These are phyloP conservation scores for Allium sativum DNA, from an alignment of 106 monocot genomes.

Conservation along the genomic window DNA sequence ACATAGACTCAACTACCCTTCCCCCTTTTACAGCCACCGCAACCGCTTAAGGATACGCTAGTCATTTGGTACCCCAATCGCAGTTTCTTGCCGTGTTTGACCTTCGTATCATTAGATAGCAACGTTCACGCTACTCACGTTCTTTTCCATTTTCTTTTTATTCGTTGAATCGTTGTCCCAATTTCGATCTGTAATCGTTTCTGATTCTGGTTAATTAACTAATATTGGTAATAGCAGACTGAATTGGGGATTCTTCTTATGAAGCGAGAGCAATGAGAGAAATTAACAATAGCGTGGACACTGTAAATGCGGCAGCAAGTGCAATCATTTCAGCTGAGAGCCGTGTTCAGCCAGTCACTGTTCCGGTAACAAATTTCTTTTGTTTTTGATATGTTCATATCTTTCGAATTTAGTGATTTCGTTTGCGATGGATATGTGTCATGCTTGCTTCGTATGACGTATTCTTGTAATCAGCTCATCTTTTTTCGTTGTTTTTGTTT, in stretches of 20 bases:
- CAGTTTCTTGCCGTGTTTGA: slow-evolving; percentile 12
- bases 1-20: neutral
- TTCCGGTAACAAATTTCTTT: slow-evolving; percentile 16
- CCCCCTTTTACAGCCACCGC: neutral
- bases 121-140: no score
- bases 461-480: no score
- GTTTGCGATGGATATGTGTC: no score
- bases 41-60: neutral
- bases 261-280: slow-evolving; percentile 20
- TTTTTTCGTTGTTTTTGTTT: no score
- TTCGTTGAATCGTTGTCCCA: neutral
- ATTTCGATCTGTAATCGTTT: no score
- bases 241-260: slow-evolving; percentile 1
- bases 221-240: neutral
- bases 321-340: slow-evolving; percentile 41
- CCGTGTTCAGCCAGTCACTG: slow-evolving; percentile 42
- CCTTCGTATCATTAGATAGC: neutral
- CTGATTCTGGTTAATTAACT: no score
- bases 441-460: no score
- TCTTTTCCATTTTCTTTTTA: neutral
- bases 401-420: no score
- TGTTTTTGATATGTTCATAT: no score
- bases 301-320: slow-evolving; percentile 54
- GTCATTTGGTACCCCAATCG: neutral
- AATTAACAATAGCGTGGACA: slow-evolving; percentile 40